Conservation (phyloP, 148 eudicot genomes). For the Beta vulgaris region DNA sequence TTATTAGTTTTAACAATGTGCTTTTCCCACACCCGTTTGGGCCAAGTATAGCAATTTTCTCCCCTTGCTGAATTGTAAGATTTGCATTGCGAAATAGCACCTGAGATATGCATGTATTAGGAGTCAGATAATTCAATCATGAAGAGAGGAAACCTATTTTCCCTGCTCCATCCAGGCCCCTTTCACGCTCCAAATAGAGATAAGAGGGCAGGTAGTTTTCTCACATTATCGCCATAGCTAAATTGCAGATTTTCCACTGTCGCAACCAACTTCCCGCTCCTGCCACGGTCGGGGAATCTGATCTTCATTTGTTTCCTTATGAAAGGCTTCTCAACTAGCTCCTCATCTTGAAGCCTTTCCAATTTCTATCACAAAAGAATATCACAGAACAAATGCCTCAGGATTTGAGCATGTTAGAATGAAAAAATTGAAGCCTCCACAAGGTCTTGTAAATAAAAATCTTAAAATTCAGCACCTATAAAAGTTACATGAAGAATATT, state of each 20-base stretch:
- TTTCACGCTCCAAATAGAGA: neutral
- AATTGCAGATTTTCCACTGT: constrained; percentile 68
- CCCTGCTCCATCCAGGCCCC: neutral
- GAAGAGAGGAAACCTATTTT: neutral
- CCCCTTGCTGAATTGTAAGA: constrained; percentile 76
- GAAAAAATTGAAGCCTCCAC: neutral
- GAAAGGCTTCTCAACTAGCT: constrained; percentile 92
- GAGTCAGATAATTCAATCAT: neutral
- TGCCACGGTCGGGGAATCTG: constrained; percentile 87
- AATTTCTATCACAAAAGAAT: constrained; percentile 51
- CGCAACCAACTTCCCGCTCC: constrained; percentile 77
- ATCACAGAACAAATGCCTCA: neutral
- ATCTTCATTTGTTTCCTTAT: constrained; percentile 94
- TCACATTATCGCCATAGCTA: constrained; percentile 68
- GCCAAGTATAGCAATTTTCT: constrained; percentile 92
- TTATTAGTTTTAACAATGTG: constrained; percentile 75
- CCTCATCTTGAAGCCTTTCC: constrained; percentile 89
- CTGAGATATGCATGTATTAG: constrained; percentile 38
- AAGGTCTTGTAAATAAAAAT: neutral
- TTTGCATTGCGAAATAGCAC: constrained; percentile 71
- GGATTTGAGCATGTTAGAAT: neutral
- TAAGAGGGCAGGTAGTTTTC: constrained; percentile 9
- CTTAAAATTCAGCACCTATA: neutral
- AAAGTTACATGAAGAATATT: neutral
- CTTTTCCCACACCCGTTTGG: constrained; percentile 99